Conservation (phyloP, 495 filamentous ascomycete species). For the Cryomyces minteri region DNA sequence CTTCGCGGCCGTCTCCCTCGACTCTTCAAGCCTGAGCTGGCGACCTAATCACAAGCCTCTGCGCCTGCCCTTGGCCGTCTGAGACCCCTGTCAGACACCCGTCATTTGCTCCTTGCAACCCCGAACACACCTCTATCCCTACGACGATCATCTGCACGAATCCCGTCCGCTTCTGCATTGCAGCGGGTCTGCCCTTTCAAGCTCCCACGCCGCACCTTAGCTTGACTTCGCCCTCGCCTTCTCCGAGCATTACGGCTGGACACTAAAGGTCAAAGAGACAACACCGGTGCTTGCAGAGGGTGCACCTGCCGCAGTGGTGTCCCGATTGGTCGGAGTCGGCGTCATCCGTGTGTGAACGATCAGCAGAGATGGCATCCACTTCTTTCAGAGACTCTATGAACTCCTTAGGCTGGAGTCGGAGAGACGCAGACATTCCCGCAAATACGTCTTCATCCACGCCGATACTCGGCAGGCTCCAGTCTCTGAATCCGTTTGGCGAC, state of each 20-base stretch:
- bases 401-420: conserved; percentile 83
- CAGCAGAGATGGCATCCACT: conserved; percentile 54
- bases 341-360: too few relatives aligned
- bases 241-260: too few relatives aligned
- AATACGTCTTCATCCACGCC: conserved; percentile 56
- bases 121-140: conserved; percentile 9
- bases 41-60: conserved; percentile 14
- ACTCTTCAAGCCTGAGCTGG: too few relatives aligned
- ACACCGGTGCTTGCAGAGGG: too few relatives aligned
- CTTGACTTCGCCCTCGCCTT: too few relatives aligned
- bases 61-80: conserved; percentile 9
- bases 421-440: conserved; percentile 61
- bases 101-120: conserved; percentile 31
- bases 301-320: too few relatives aligned
- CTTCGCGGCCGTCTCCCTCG: too few relatives aligned
- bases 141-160: conserved; percentile 40
- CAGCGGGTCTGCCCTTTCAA: too few relatives aligned
- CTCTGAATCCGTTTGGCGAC: conserved; percentile 74
- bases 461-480: conserved; percentile 63
- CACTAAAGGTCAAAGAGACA: too few relatives aligned
- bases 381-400: conserved; percentile 90
- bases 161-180: conserved; percentile 18
- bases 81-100: conserved; percentile 24
- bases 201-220: neutral
- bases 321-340: too few relatives aligned